Evolutionary conservation across 169 alveolate genomes (phyloP).

Genomic region (Prorocentrum cordatum): DNA sequence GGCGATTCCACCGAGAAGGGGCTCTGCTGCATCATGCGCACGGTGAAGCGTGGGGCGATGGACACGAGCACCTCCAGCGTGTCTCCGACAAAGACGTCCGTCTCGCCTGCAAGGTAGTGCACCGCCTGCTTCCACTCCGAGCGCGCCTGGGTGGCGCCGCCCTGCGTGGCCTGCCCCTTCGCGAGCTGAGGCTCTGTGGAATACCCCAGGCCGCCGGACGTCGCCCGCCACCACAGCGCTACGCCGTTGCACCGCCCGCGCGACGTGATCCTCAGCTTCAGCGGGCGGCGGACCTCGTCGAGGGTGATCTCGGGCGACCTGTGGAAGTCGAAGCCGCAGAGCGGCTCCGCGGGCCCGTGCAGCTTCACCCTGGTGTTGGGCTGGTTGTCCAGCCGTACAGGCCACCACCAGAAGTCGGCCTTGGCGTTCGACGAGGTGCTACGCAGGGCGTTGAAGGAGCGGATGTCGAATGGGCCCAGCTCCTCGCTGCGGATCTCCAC

Average conservation of each 20-base stretch:
- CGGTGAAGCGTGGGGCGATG: slow-evolving; percentile 48
- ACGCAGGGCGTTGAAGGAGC: slow-evolving; percentile 37
- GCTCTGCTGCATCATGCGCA: slow-evolving; percentile 59
- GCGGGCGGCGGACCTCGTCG: neutral
- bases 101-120: slow-evolving; percentile 39
- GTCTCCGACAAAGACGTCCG: slow-evolving; percentile 8
- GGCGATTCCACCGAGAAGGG: neutral
- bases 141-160: neutral
- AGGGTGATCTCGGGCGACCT: slow-evolving; percentile 15
- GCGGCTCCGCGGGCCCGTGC: neutral
- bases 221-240: slow-evolving; percentile 30
- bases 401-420: slow-evolving; percentile 70
- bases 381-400: slow-evolving; percentile 39
- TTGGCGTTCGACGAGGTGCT: slow-evolving; percentile 31
- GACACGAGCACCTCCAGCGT: slow-evolving; percentile 22
- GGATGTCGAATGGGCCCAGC: slow-evolving; percentile 16
- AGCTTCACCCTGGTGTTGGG: slow-evolving; percentile 5
- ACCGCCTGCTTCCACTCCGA: slow-evolving; percentile 55
- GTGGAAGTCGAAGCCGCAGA: slow-evolving; percentile 43
- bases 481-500: slow-evolving; percentile 28
- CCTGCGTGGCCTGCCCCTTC: neutral
- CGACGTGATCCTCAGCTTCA: neutral
- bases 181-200: slow-evolving; percentile 25
- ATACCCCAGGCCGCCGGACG: neutral
- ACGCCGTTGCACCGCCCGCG: slow-evolving; percentile 50